Conservation (phyloP, 2,329 filamentous ascomycete species). For the Zopfia rhizophila region DNA sequence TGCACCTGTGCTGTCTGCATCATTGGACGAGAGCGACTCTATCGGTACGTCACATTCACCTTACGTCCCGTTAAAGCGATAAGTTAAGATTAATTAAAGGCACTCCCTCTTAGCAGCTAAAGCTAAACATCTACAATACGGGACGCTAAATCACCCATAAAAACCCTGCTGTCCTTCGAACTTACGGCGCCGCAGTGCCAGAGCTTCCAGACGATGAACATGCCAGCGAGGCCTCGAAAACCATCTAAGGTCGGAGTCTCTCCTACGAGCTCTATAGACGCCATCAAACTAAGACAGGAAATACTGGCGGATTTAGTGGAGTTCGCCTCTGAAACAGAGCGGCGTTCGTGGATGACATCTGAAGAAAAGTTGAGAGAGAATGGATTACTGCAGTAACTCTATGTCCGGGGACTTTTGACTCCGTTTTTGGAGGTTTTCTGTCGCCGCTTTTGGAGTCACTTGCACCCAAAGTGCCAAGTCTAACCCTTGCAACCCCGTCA, state of each 20-base stretch:
- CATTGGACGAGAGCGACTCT: too few species aligned
- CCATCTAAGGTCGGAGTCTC: not conserved
- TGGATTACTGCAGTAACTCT: too few species aligned
- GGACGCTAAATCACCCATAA: not conserved
- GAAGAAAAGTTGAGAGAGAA: not conserved
- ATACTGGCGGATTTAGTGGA: constrained; percentile 1
- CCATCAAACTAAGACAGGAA: not conserved
- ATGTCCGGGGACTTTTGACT: too few species aligned
- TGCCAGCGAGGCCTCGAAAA: not conserved
- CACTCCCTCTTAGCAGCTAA: too few species aligned
- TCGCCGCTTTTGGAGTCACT: too few species aligned
- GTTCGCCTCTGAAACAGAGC: not conserved
- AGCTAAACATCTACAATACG: constrained; percentile 1
- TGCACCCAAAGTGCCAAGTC: too few species aligned
- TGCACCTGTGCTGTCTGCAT: too few species aligned
- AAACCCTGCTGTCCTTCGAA: constrained; percentile 1
- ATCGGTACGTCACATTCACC: too few species aligned
- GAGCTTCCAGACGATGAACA: constrained; percentile 1
- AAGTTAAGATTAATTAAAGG: too few species aligned
- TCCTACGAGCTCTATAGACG: not conserved
- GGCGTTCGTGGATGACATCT: not conserved
- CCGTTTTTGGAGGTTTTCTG: too few species aligned
- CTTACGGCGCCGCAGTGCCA: not conserved
- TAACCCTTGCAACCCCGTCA: too few species aligned
- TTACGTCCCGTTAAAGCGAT: too few species aligned